phyloP scores from a whole-genome alignment of 2,329 filamentous ascomycete genomes.

The Phaeophleospora eucalypticola region DNA sequence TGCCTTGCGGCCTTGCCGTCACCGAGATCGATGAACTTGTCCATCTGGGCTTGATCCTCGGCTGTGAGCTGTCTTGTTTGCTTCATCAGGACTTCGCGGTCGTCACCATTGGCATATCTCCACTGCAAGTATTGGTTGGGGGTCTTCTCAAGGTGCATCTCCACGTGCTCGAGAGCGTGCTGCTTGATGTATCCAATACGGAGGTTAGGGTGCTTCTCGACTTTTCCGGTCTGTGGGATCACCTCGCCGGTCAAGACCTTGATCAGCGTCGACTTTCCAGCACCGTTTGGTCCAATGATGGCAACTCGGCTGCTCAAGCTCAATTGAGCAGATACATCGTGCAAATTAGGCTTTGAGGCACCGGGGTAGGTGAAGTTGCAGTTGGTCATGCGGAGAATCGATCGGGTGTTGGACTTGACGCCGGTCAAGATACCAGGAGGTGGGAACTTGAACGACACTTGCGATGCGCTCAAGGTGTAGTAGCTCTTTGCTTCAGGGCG shows the following conservation, averaged over 20 bases:
- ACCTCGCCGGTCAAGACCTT: constrained; percentile 93
- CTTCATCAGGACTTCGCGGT: constrained; percentile 96
- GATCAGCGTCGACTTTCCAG: constrained; percentile 96
- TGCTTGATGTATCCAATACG: constrained; percentile 99
- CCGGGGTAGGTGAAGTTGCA: constrained; percentile 93
- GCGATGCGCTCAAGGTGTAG: constrained; percentile 86
- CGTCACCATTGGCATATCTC: constrained; percentile 95
- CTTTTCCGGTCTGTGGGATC: constrained; percentile 75
- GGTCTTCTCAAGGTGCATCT: constrained; percentile 99
- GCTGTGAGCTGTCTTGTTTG: constrained; percentile 87
- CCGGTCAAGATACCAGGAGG: constrained; percentile 89
- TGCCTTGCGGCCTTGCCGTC: constrained; percentile 75
- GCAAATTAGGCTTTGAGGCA: constrained; percentile 78
- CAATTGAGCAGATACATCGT: constrained; percentile 81
- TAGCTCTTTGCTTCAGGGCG: constrained; percentile 96
- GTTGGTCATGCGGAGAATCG: constrained; percentile 92
- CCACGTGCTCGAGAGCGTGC: constrained; percentile 96
- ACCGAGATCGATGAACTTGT: constrained; percentile 77
- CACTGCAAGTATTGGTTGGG: constrained; percentile 98
- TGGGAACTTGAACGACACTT: constrained; percentile 96
- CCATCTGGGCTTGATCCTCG: constrained; percentile 84
- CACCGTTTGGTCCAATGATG: constrained; percentile 96
- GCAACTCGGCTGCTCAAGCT: constrained; percentile 87
- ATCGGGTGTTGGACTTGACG: constrained; percentile 89
- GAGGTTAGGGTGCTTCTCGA: constrained; percentile 97